Conservation (phyloP, 2,329 filamentous ascomycete genomes). For the Claviceps paspali region DNA sequence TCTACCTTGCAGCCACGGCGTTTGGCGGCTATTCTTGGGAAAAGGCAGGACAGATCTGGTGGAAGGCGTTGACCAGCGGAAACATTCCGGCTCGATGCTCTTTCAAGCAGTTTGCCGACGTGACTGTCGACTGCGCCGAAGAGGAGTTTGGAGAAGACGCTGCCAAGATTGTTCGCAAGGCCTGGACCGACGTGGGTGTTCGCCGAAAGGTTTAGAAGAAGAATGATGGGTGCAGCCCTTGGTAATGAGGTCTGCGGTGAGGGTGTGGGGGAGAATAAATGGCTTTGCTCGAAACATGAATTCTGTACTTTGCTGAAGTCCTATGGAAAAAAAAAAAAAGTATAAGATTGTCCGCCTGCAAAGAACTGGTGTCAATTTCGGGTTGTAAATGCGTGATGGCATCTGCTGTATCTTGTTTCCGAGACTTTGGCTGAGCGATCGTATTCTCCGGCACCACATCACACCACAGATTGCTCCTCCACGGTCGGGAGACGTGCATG, state of each 20-base stretch:
- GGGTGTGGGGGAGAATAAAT: background rate
- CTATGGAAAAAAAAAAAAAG: too few relatives aligned
- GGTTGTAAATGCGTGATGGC: background rate
- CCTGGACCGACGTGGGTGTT: conserved; percentile 34
- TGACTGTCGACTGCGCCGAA: conserved; percentile 29
- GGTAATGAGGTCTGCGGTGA: conserved; percentile 1
- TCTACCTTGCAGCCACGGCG: conserved; percentile 30
- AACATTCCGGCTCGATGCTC: conserved; percentile 24
- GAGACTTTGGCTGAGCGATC: too few relatives aligned
- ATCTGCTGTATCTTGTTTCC: background rate
- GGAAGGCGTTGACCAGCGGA: conserved; percentile 30
- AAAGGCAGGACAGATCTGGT: conserved; percentile 38
- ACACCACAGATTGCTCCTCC: too few relatives aligned
- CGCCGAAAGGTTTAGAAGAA: conserved; percentile 9
- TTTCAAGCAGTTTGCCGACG: conserved; percentile 33
- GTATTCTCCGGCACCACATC: too few relatives aligned
- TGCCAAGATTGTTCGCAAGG: conserved; percentile 27
- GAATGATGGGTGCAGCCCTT: conserved; percentile 4
- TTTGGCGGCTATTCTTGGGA: conserved; percentile 40
- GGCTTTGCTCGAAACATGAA: background rate
- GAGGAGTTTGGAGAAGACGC: conserved; percentile 26
- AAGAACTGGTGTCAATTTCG: too few relatives aligned
- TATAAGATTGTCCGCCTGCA: too few relatives aligned
- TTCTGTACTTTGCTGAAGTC: background rate
- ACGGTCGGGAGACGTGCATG: too few relatives aligned